These are phyloP conservation scores for Piper longum DNA, from an alignment of 164 flowering plant species.

Conservation along the genomic window DNA sequence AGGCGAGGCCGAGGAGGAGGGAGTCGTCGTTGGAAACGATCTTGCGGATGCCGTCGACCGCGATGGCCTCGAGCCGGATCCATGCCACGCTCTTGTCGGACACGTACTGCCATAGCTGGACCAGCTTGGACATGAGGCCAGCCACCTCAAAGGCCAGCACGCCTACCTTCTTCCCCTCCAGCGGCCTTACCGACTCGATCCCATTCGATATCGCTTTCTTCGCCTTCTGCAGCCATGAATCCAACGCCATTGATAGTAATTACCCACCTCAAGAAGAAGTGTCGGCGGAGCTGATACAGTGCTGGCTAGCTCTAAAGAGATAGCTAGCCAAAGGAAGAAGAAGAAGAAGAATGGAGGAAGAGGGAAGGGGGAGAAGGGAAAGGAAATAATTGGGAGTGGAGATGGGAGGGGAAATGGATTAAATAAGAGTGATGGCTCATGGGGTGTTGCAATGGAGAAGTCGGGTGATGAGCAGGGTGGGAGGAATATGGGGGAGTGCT, in stretches of 20 bases:
- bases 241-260: conserved; percentile 46
- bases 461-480: not conserved
- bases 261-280: conserved; percentile 1
- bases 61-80: conserved; percentile 34
- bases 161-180: conserved; percentile 21
- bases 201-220: conserved; percentile 35
- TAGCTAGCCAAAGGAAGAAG: not conserved
- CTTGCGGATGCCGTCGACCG: conserved; percentile 71
- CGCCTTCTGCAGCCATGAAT: conserved; percentile 61
- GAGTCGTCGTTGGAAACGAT: conserved; percentile 74
- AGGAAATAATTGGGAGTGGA: conserved; percentile 24
- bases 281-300: not conserved
- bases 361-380: not conserved
- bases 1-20: conserved; percentile 63
- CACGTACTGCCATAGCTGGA: conserved; percentile 61
- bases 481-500: too few relatives aligned
- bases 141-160: conserved; percentile 77
- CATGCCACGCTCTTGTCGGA: conserved; percentile 42
- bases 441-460: conserved; percentile 22
- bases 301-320: not conserved
- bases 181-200: conserved; percentile 18
- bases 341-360: not conserved
- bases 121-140: conserved; percentile 64
- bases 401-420: not conserved
- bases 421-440: conserved; percentile 15